Base-by-base conservation (phyloP, 805 yeast genomes). In the Ascoidea asiatica region DNA sequence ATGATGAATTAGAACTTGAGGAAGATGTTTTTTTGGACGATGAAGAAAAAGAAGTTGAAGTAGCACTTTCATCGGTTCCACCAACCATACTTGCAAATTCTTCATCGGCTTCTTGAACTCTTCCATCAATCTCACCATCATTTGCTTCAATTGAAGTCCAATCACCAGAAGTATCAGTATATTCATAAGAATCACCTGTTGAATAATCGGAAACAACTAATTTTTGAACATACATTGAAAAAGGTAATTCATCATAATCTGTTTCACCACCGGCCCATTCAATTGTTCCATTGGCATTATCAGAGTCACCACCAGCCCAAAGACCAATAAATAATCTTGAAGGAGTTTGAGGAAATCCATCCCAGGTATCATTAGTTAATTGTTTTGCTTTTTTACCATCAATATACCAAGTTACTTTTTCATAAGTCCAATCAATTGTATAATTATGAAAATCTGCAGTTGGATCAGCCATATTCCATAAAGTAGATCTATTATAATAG, bases 281-380 rank as follows among this genome's bases (percentile, higher is more conserved):
- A 45, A 75, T 71, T 4, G 79, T 73, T 39, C 80, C 80, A 40
- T 50, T 61, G 3, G 61, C 57, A 48, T 72, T 70, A 21, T 65
- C 52, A 21, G 73, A 55, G 44, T 67, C 69, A 29, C 75, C 75
- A 18, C 72, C 76, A 13, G 74, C 70, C 76, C 76, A 70, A n/a
- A 65, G 45, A 5, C 75, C 75, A 21, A 69, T 42, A 36, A 44
- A 52, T 3, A 50, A 35, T 49, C 58, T 61, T 79, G 80, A 78
- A 37, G 89, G 89, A 5, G 81, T 63, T 60, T 79, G 85, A 6
- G 89, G 89, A 57, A 66, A 81, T 2, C 83, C 84, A 56, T 72
- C 67, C 6, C 69, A 55, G 17, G 73, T 65, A 43, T 58, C 53
- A 33, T 69, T 60, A 21, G 50, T 36, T 43, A 81, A 63, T 1